Conservation (phyloP, 495 filamentous ascomycete genomes). For the Penicillium paradoxum region DNA sequence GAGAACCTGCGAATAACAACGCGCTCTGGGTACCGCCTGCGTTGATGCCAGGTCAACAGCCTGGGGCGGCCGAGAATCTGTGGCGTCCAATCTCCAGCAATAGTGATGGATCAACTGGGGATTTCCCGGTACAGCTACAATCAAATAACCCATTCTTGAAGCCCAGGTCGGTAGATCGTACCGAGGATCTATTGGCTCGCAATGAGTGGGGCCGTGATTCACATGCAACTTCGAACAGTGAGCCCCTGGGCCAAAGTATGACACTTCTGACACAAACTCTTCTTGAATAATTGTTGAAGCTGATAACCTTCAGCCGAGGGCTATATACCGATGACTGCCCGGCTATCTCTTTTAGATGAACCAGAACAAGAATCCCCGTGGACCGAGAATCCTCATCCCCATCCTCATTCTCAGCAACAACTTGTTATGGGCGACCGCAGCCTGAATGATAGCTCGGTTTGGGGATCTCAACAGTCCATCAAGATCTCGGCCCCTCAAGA, state of each 20-base stretch:
- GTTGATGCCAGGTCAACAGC: slow-evolving; percentile 24
- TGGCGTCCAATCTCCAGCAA: slow-evolving; percentile 13
- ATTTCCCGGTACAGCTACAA: slow-evolving; percentile 31
- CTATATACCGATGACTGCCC: slow-evolving; percentile 45
- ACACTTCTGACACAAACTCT: not conserved
- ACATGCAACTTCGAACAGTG: slow-evolving; percentile 24
- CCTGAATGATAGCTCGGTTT: slow-evolving; percentile 8
- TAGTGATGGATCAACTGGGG: slow-evolving; percentile 17
- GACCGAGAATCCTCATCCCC: slow-evolving; percentile 1
- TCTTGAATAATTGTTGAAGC: slow-evolving; percentile 8
- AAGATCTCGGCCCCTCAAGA: slow-evolving; percentile 16
- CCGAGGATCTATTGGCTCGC: slow-evolving; percentile 21
- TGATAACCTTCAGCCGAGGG: slow-evolving; percentile 31
- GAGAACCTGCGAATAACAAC: slow-evolving; percentile 7
- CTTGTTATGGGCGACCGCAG: not conserved
- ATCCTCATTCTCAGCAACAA: not conserved
- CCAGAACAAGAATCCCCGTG: slow-evolving; percentile 20
- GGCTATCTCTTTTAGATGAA: slow-evolving; percentile 38
- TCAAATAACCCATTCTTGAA: slow-evolving; percentile 46
- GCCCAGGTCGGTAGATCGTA: slow-evolving; percentile 14
- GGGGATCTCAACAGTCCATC: slow-evolving; percentile 22
- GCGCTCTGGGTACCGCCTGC: slow-evolving; percentile 21
- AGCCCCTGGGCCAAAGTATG: slow-evolving; percentile 33
- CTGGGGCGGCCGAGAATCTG: slow-evolving; percentile 23
- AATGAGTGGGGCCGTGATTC: slow-evolving; percentile 22